Evolutionary conservation across 805 yeast species (phyloP).

Genomic region (Ogataea thermomethanolica): DNA sequence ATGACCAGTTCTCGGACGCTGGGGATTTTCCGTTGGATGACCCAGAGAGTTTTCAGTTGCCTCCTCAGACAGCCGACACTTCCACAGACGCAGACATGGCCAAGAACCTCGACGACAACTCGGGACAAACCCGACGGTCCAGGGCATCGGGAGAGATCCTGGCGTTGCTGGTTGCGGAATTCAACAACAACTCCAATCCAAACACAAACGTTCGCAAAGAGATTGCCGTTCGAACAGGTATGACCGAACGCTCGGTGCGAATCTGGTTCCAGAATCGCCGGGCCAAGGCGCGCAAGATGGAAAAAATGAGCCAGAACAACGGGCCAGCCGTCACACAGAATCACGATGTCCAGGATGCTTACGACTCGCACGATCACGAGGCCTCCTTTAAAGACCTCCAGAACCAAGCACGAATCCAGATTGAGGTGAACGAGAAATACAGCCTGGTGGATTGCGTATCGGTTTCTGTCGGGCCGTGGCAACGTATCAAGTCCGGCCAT

Average conservation of each 20-base stretch:
- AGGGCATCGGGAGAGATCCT: constrained; percentile 64
- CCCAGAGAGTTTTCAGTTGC: constrained; percentile 1
- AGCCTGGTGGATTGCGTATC: constrained; percentile 63
- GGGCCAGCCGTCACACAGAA: constrained; percentile 1
- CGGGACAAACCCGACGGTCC: constrained; percentile 29
- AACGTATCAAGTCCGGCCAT: constrained; percentile 66
- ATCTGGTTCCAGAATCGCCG: constrained; percentile 93
- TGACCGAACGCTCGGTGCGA: constrained; percentile 85
- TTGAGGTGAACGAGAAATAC: constrained; percentile 61
- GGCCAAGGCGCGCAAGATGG: constrained; percentile 70
- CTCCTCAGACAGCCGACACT: constrained; percentile 3
- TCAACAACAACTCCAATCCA: constrained; percentile 72
- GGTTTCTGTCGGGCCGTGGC: constrained; percentile 78
- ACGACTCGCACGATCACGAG: constrained; percentile 13
- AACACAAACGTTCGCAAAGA: constrained; percentile 64
- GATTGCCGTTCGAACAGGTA: constrained; percentile 67
- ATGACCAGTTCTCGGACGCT: constrained; percentile 3
- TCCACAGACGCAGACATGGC: constrained; percentile 3
- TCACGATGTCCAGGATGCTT: neutral
- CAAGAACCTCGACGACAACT: constrained; percentile 8
- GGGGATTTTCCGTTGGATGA: constrained; percentile 3
- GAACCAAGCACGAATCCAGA: constrained; percentile 36
- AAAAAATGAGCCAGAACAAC: constrained; percentile 39
- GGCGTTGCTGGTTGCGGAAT: constrained; percentile 63
- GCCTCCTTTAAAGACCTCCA: constrained; percentile 20